phyloP scores from a whole-genome alignment of 192 early-diverging fungal species.

The Backusella psychrophila region DNA sequence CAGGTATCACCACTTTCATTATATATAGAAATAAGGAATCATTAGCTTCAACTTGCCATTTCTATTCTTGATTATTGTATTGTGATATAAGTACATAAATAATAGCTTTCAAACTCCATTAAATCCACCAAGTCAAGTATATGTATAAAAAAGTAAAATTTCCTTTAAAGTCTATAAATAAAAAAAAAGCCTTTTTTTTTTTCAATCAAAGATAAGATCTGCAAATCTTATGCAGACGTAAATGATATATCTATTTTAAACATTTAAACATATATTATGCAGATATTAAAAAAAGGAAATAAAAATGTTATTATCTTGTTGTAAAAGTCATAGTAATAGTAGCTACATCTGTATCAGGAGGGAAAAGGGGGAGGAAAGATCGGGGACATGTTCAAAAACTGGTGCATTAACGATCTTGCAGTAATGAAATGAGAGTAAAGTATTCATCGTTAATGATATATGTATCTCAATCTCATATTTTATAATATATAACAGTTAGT shows the following conservation, averaged over 20 bases:
- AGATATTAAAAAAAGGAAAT: not conserved
- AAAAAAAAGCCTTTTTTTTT: not conserved
- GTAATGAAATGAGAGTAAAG: too few species aligned
- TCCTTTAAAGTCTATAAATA: not conserved
- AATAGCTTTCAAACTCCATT: not conserved
- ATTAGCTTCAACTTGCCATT: not conserved
- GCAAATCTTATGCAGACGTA: not conserved
- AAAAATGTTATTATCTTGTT: too few species aligned
- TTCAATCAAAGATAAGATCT: not conserved
- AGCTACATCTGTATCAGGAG: too few species aligned
- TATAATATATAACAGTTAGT: too few species aligned
- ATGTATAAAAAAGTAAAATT: not conserved
- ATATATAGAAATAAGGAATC: not conserved
- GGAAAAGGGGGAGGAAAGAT: too few species aligned
- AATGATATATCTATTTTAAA: not conserved
- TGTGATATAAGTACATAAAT: not conserved
- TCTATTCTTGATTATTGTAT: not conserved
- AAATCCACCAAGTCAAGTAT: not conserved
- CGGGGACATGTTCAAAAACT: too few species aligned
- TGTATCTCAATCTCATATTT: too few species aligned
- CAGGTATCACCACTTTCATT: not conserved
- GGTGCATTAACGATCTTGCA: too few species aligned
- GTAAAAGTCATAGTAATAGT: too few species aligned
- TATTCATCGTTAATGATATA: too few species aligned
- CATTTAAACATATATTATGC: not conserved